A percentile compares a stretch with the other conserved stretches of the same genome.
Evolutionary conservation across 139 green algal species (phyloP).

Genomic region (Volvox africanus): DNA sequence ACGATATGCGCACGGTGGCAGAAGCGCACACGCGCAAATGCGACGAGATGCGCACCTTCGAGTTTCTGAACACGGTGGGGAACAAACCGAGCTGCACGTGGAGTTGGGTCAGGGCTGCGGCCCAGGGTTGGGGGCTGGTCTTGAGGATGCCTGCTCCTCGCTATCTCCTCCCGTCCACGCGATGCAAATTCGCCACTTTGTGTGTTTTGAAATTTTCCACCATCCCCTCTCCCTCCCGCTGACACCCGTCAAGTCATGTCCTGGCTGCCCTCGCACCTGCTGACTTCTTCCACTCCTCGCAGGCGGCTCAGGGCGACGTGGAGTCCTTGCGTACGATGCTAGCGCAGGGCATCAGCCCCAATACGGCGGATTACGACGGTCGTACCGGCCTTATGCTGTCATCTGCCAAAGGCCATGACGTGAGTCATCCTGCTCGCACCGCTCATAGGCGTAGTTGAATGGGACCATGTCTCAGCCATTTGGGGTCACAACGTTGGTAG

Average conservation of each 20-base stretch:
- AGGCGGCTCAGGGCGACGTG: slow-evolving; percentile 53
- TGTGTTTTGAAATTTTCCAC: too few species aligned
- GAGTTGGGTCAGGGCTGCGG: too few species aligned
- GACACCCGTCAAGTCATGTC: not conserved
- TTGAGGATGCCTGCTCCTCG: too few species aligned
- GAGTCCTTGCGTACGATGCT: slow-evolving; percentile 65
- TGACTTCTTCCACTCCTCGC: not conserved
- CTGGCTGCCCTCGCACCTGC: not conserved
- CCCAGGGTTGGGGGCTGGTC: too few species aligned
- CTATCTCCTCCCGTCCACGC: too few species aligned
- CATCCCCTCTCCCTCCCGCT: not conserved
- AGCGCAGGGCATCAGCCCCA: slow-evolving; percentile 61
- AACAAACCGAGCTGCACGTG: too few species aligned
- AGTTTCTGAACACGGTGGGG: slow-evolving; percentile 47
- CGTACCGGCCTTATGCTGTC: slow-evolving; percentile 76
- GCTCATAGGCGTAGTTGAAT: too few species aligned
- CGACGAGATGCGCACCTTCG: slow-evolving; percentile 45
- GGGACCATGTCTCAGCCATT: too few species aligned
- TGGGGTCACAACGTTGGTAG: too few species aligned
- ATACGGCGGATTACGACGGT: slow-evolving; percentile 52
- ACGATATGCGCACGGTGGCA: slow-evolving; percentile 21
- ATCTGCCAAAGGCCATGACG: slow-evolving; percentile 60
- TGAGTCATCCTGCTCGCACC: slow-evolving; percentile 12
- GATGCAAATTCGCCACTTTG: too few species aligned
- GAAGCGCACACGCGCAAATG: slow-evolving; percentile 31